Conservation (phyloP, 768 basidiomycete species). For the Boletus sp. region DNA sequence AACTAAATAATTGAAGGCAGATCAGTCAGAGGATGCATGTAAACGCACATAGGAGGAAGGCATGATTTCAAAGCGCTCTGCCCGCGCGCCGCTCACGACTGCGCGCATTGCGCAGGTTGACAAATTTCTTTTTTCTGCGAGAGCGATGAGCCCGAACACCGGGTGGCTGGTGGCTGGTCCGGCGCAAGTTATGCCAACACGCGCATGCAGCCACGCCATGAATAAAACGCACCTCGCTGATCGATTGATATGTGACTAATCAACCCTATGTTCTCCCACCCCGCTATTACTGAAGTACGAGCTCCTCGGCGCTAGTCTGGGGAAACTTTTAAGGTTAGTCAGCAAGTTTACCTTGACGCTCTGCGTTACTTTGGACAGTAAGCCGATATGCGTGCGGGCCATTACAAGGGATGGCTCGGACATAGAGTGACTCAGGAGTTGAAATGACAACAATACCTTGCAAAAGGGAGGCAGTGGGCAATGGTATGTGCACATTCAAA, state of each 20-base stretch:
- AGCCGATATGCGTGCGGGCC: conserved; percentile 37
- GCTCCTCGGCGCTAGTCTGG: conserved; percentile 45
- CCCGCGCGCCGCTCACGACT: conserved; percentile 39
- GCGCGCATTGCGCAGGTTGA: conserved; percentile 53
- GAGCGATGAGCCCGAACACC: conserved; percentile 78
- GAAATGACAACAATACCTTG: conserved; percentile 56
- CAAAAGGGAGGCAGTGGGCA: not conserved
- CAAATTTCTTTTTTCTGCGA: conserved; percentile 65
- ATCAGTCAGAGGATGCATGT: not conserved
- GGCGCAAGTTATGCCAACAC: not conserved
- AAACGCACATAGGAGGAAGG: not conserved
- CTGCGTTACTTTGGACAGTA: not conserved
- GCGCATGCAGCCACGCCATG: conserved; percentile 1
- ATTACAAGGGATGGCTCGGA: conserved; percentile 59
- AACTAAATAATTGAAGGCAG: conserved; percentile 27
- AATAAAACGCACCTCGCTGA: conserved; percentile 48
- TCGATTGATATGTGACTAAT: conserved; percentile 58
- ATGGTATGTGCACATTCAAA: conserved; percentile 52
- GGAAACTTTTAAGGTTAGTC: conserved; percentile 1
- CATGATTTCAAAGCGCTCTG: not conserved
- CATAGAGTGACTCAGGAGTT: conserved; percentile 61
- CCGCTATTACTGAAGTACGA: conserved; percentile 26
- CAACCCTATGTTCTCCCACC: conserved; percentile 77
- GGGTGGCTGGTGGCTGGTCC: not conserved
- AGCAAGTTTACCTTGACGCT: not conserved